Base-by-base conservation (phyloP, 2,329 filamentous ascomycete species). In the Alternaria tenuissima region DNA sequence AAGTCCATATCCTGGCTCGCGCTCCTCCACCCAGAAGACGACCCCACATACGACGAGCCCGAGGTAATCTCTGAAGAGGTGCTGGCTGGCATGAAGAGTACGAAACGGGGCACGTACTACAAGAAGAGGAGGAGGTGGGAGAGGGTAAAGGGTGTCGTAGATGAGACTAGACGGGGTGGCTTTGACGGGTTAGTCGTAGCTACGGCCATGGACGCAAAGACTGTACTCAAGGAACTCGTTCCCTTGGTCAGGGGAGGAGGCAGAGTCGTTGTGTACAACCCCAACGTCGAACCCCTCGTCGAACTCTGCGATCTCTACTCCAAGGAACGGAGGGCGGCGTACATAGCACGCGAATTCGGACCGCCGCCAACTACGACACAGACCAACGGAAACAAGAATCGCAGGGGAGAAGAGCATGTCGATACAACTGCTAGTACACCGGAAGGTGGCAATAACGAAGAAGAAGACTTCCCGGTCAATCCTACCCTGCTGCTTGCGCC, bases 1-100 rank as follows among this genome's bases (percentile, higher is more conserved):
- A 90, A 94, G 71, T 88, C 90, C 5, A 83, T 98, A 30, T 94
- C 92, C 28, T 99, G 94, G 94, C 86, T 99, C 2, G 94, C 98
- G 79, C 87, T 99, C 5, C 81, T 97, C 16, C 85, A 91, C 24
- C 95, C 95, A 0, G 81, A 87, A 36, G 82, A 88, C 30, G 95
- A 98, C 77, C 85, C 86, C 1, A 87, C 90, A 4, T 97, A 96
- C 79, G 85, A 86, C 26, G 86, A 89, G 54, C 90, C 93, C 0
- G 83, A 87, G 0, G 75, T 81, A 0, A 82, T 89, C 1, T 71
- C 88, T 0, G 82, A 88, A 0, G 86, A 88, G 16, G 84, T 86
- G 24, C 82, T 98, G 2, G 82, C 86, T 0, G 81, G 84, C 1
- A 89, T 91, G 86, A 98, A 97, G 80, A 87, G 89, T 14, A 93